Conservation (phyloP, 441 rosid species). For the Croton setiger region DNA sequence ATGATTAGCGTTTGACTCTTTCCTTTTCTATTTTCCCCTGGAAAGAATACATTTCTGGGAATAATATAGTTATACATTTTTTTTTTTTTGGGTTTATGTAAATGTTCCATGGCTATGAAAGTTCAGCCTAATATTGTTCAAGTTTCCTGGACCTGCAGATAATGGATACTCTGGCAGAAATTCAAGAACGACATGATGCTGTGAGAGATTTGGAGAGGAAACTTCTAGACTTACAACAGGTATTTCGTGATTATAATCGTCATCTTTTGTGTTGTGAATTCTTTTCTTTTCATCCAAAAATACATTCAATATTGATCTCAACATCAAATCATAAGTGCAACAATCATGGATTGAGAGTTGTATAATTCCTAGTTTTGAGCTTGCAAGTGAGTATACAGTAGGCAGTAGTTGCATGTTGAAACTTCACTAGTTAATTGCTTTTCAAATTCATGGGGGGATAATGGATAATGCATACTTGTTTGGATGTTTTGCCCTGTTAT, state of each 20-base stretch:
- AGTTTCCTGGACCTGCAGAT: slow-evolving; percentile 43
- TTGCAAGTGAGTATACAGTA: not conserved
- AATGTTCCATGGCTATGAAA: slow-evolving; percentile 10
- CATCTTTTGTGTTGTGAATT: not conserved
- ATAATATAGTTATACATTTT: no score
- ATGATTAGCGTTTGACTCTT: not conserved
- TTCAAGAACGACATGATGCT: slow-evolving; percentile 98
- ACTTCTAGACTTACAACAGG: slow-evolving; percentile 96
- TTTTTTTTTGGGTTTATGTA: not conserved
- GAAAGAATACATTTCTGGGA: not conserved
- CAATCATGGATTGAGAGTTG: not conserved
- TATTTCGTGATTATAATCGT: slow-evolving; percentile 19
- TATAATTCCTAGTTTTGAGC: not conserved
- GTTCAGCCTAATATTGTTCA: not conserved
- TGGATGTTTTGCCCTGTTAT: not conserved
- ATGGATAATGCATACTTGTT: no score
- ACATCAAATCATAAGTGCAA: not conserved
- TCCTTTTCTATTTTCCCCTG: not conserved
- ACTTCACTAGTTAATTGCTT: not conserved
- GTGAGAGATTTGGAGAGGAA: slow-evolving; percentile 84
- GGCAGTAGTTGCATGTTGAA: not conserved
- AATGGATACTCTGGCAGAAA: slow-evolving; percentile 96
- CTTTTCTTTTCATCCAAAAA: not conserved
- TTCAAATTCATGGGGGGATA: not conserved
- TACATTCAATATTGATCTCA: not conserved